Evolutionary conservation across 805 yeast species (phyloP).

Genomic region (Nakazawaea wyomingensis): DNA sequence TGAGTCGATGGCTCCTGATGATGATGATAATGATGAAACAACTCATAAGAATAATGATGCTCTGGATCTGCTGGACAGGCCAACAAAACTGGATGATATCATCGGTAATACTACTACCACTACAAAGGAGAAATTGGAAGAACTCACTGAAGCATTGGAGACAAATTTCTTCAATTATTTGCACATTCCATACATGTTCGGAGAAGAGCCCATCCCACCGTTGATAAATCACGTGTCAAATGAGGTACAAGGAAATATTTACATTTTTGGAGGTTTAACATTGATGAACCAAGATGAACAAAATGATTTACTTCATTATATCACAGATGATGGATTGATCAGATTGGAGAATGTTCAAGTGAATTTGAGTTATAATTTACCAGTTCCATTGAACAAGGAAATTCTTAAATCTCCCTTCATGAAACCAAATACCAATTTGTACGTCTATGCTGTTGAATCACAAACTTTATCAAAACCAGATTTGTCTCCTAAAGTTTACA

Average conservation of each 20-base stretch:
- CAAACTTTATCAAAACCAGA: conserved; percentile 29
- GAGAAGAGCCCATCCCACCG: conserved; percentile 35
- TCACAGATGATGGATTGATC: conserved; percentile 28
- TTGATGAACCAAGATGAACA: conserved; percentile 20
- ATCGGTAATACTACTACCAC: conserved; percentile 8
- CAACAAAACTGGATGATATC: neutral
- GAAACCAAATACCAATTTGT: conserved; percentile 33
- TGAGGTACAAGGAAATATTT: conserved; percentile 32
- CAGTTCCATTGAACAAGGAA: conserved; percentile 37
- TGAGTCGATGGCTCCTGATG: neutral
- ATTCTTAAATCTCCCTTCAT: conserved; percentile 38
- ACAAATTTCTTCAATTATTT: conserved; percentile 17
- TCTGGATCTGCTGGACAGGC: neutral
- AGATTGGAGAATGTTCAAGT: conserved; percentile 27
- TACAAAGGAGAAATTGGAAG: conserved; percentile 6
- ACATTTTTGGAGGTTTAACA: conserved; percentile 41
- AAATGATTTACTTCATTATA: conserved; percentile 16
- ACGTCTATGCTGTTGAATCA: conserved; percentile 34
- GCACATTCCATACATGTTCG: conserved; percentile 31
- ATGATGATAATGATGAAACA: neutral
- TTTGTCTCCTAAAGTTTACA: conserved; percentile 14
- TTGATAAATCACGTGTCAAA: conserved; percentile 38
- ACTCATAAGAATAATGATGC: no score
- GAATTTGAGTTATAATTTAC: conserved; percentile 32
- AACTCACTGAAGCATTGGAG: conserved; percentile 9